A percentile compares a stretch with the other conserved stretches of the same genome.
These are phyloP conservation scores for Quercus aquifolioides DNA, from an alignment of 306 rosid genomes.

Conservation along the genomic window DNA sequence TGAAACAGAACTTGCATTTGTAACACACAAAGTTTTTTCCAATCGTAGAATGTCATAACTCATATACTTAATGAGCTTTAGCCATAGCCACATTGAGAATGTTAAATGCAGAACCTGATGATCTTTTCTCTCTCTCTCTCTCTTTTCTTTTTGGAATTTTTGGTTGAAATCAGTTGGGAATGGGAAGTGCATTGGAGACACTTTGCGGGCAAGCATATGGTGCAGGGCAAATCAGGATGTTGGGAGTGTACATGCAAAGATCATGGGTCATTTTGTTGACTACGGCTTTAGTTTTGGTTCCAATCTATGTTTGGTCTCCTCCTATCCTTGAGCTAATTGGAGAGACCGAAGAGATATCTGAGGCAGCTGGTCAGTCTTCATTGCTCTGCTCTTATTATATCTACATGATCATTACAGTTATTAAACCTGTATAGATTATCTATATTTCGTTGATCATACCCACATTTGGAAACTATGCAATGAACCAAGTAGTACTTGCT, in stretches of 20 bases:
- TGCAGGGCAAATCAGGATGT: constrained; percentile 60
- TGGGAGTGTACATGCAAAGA: constrained; percentile 84
- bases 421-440: too few species aligned
- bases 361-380: constrained; percentile 56
- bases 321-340: constrained; percentile 55
- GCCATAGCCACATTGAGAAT: neutral
- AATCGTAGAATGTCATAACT: neutral
- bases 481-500: too few species aligned
- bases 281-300: constrained; percentile 41
- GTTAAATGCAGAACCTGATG: neutral
- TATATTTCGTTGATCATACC: too few species aligned
- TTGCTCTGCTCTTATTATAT: neutral
- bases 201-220: constrained; percentile 83
- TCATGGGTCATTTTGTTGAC: constrained; percentile 70
- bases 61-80: neutral
- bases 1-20: too few species aligned
- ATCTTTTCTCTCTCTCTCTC: neutral
- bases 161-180: constrained; percentile 54
- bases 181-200: constrained; percentile 91
- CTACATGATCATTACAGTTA: too few species aligned
- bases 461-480: too few species aligned
- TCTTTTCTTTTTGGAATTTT: neutral
- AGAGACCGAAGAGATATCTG: constrained; percentile 47
- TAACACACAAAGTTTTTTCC: too few species aligned
- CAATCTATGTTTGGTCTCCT: constrained; percentile 70